These are phyloP conservation scores for Coemansia sp. DNA, from an alignment of 192 early-diverging fungal species.

Conservation along the genomic window DNA sequence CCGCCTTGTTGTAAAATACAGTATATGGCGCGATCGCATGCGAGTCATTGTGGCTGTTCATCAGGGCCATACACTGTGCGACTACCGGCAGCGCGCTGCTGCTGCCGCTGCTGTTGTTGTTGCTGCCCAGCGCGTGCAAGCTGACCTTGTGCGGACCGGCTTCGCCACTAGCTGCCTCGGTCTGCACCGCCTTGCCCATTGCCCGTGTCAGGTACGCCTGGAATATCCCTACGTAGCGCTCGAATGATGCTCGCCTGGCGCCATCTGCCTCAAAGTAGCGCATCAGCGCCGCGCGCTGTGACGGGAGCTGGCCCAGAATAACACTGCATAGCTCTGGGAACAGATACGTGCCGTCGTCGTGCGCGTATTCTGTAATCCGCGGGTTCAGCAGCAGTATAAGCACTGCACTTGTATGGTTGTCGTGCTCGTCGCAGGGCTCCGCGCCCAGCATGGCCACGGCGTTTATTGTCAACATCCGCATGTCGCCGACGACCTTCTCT, in stretches of 20 bases:
- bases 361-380: constrained; percentile 23
- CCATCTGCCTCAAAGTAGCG: constrained; percentile 20
- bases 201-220: constrained; percentile 33
- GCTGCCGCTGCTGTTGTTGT: too few species aligned
- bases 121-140: constrained; percentile 18
- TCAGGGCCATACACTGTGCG: constrained; percentile 24
- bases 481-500: constrained; percentile 9
- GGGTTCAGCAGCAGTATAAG: constrained; percentile 44
- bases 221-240: constrained; percentile 21
- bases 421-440: constrained; percentile 44
- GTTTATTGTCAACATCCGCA: constrained; percentile 23
- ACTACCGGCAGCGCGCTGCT: constrained; percentile 20
- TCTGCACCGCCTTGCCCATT: constrained; percentile 15
- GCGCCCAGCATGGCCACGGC: constrained; percentile 22
- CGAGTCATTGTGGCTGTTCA: constrained; percentile 60
- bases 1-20: constrained; percentile 63
- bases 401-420: constrained; percentile 34
- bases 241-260: constrained; percentile 9
- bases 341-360: constrained; percentile 11
- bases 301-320: constrained; percentile 21
- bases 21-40: constrained; percentile 53
- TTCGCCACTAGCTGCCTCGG: constrained; percentile 5
- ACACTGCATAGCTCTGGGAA: constrained; percentile 43
- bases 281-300: constrained; percentile 25
- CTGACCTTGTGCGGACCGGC: constrained; percentile 18